Conservation (phyloP, 2,329 filamentous ascomycete genomes). For the Simplicillium sp. region DNA sequence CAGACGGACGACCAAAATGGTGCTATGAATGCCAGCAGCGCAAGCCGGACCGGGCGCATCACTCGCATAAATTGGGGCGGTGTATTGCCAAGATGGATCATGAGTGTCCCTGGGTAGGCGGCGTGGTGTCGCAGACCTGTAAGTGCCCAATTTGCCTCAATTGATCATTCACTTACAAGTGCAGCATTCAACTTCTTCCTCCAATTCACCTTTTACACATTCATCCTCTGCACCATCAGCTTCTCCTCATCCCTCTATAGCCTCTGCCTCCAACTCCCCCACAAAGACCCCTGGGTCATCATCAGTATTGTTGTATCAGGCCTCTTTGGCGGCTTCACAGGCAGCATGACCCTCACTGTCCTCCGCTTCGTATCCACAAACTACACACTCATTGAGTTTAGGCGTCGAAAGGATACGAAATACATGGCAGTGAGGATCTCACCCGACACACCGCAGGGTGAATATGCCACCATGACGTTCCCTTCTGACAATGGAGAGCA, state of each 20-base stretch:
- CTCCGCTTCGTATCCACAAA: conserved; percentile 62
- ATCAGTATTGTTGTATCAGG: conserved; percentile 55
- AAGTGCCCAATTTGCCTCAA: conserved; percentile 17
- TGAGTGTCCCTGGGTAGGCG: conserved; percentile 94
- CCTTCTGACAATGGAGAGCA: conserved; percentile 28
- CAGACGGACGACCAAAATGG: conserved; percentile 76
- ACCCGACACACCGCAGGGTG: conserved; percentile 27
- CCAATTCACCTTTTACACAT: conserved; percentile 71
- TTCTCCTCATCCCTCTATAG: conserved; percentile 57
- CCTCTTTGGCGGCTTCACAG: conserved; percentile 73
- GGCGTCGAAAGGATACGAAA: conserved; percentile 54
- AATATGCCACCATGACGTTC: conserved; percentile 47
- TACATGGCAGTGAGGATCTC: conserved; percentile 68
- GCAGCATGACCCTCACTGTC: conserved; percentile 67
- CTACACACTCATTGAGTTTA: conserved; percentile 74
- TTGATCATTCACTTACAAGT: conserved; percentile 1
- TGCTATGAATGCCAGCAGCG: conserved; percentile 77
- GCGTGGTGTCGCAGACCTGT: conserved; percentile 76
- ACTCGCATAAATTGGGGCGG: conserved; percentile 71
- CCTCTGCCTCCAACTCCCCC: conserved; percentile 39
- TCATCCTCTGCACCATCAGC: conserved; percentile 55
- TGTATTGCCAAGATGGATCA: conserved; percentile 92
- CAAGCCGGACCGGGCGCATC: conserved; percentile 82
- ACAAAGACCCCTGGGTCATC: conserved; percentile 43
- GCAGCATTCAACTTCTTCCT: conserved; percentile 81